phyloP scores from a whole-genome alignment of 495 filamentous ascomycete genomes.

The Letharia lupina region DNA sequence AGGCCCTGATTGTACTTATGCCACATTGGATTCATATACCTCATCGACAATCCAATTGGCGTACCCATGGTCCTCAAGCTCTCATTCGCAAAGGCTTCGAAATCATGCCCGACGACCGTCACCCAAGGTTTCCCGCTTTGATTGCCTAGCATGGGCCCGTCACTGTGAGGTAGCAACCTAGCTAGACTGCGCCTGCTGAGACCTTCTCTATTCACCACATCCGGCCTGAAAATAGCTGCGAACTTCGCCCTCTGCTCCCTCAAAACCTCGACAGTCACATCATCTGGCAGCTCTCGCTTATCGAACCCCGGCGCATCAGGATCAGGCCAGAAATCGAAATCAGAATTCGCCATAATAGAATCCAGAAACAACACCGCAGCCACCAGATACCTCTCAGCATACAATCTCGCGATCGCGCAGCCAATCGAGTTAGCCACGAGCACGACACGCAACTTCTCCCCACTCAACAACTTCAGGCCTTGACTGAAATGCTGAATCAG shows the following conservation, averaged over 20 bases:
- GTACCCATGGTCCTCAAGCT: slow-evolving; percentile 35
- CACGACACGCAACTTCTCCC: slow-evolving; percentile 31
- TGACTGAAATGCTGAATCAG: slow-evolving; percentile 38
- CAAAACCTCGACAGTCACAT: slow-evolving; percentile 39
- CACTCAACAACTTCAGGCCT: slow-evolving; percentile 20
- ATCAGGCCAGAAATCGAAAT: slow-evolving; percentile 54
- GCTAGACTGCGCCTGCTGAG: slow-evolving; percentile 44
- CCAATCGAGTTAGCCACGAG: slow-evolving; percentile 54
- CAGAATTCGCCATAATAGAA: slow-evolving; percentile 52
- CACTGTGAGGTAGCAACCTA: slow-evolving; percentile 42
- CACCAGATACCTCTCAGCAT: slow-evolving; percentile 41
- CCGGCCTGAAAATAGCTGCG: slow-evolving; percentile 42
- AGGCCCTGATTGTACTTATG: slow-evolving; percentile 49
- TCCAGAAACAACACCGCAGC: slow-evolving; percentile 50
- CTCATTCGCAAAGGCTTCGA: slow-evolving; percentile 48
- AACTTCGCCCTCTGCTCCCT: slow-evolving; percentile 37
- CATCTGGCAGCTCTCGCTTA: slow-evolving; percentile 32
- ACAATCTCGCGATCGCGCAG: slow-evolving; percentile 50
- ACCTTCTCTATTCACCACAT: slow-evolving; percentile 46
- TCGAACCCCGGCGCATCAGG: slow-evolving; percentile 46
- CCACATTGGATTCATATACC: slow-evolving; percentile 50
- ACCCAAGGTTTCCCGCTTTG: slow-evolving; percentile 36
- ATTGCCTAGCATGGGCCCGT: slow-evolving; percentile 40
- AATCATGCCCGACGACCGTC: slow-evolving; percentile 54
- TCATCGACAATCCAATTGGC: slow-evolving; percentile 38